These are phyloP conservation scores for Emmonsia crescens DNA, from an alignment of 2,329 filamentous ascomycete species.

Conservation along the genomic window DNA sequence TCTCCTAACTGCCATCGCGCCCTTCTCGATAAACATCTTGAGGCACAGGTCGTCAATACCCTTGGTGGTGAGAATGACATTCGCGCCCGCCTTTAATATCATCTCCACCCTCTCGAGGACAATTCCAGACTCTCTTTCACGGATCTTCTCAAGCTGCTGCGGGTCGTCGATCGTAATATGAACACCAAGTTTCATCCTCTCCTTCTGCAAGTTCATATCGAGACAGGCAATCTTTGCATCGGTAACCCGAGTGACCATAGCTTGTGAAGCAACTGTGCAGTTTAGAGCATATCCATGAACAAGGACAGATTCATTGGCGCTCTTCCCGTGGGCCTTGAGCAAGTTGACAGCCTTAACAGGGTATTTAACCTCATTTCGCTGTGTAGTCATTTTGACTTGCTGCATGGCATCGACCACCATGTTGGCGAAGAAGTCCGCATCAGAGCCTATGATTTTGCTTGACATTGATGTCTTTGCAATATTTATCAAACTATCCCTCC, in stretches of 20 bases:
- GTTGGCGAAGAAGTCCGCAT: constrained; percentile 93
- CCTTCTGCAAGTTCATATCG: constrained; percentile 98
- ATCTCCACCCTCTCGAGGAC: constrained; percentile 89
- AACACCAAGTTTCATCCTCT: constrained; percentile 97
- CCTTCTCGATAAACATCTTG: constrained; percentile 88
- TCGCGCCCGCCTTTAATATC: constrained; percentile 94
- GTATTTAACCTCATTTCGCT: constrained; percentile 84
- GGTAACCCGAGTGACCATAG: constrained; percentile 84
- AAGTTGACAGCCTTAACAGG: constrained; percentile 99
- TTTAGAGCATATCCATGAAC: constrained; percentile 97
- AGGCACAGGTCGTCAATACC: constrained; percentile 93
- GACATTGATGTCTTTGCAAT: constrained; percentile 99
- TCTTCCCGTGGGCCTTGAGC: constrained; percentile 95
- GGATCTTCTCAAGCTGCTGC: constrained; percentile 93
- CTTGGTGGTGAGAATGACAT: constrained; percentile 94
- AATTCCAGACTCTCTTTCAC: constrained; percentile 84
- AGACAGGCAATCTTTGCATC: constrained; percentile 95
- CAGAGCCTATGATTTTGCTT: constrained; percentile 93
- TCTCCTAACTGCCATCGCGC: constrained; percentile 87
- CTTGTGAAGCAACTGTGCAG: constrained; percentile 96
- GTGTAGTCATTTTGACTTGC: constrained; percentile 87
- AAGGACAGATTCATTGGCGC: constrained; percentile 68
- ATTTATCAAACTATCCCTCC: constrained; percentile 79
- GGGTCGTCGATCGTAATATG: constrained; percentile 98
- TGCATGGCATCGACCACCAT: constrained; percentile 96